phyloP scores from a whole-genome alignment of 2,329 filamentous ascomycete genomes.

The Neonectria ditissima region DNA sequence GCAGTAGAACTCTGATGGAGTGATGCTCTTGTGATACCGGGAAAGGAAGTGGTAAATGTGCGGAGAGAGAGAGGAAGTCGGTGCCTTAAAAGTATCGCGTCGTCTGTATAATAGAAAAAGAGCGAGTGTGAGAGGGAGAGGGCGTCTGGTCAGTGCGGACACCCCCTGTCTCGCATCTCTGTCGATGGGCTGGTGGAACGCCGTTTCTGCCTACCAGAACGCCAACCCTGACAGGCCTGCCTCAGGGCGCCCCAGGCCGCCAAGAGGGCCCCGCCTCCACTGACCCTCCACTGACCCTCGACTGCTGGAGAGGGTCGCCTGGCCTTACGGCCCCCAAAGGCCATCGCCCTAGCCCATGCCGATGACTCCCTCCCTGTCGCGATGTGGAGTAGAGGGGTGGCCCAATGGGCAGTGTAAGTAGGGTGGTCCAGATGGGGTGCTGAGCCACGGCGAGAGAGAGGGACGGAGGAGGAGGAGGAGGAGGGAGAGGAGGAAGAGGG shows the following conservation, averaged over 20 bases:
- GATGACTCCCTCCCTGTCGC: conserved; percentile 40
- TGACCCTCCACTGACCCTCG: no score
- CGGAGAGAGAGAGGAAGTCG: conserved; percentile 29
- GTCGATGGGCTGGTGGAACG: conserved; percentile 20
- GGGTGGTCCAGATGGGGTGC: conserved; percentile 18
- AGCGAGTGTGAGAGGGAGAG: conserved; percentile 14
- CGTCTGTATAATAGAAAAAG: conserved; percentile 27
- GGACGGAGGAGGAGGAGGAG: no score
- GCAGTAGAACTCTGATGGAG: conserved; percentile 5
- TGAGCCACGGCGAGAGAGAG: conserved; percentile 12
- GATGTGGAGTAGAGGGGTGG: conserved; percentile 8
- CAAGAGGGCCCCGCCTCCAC: not conserved
- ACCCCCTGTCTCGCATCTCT: not conserved
- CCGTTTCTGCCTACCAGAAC: conserved; percentile 45
- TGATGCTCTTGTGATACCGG: conserved; percentile 20
- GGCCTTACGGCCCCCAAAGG: conserved; percentile 1
- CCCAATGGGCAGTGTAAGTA: conserved; percentile 22
- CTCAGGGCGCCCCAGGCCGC: conserved; percentile 15
- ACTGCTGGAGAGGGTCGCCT: not conserved
- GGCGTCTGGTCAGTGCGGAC: conserved; percentile 11
- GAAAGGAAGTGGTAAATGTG: conserved; percentile 35
- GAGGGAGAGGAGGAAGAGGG: no score
- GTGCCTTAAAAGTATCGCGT: conserved; percentile 37
- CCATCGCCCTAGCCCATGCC: conserved; percentile 32
- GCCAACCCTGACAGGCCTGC: conserved; percentile 4